phyloP scores from a whole-genome alignment of 352 stramenopile genomes.

The Blastocystis sp. region DNA sequence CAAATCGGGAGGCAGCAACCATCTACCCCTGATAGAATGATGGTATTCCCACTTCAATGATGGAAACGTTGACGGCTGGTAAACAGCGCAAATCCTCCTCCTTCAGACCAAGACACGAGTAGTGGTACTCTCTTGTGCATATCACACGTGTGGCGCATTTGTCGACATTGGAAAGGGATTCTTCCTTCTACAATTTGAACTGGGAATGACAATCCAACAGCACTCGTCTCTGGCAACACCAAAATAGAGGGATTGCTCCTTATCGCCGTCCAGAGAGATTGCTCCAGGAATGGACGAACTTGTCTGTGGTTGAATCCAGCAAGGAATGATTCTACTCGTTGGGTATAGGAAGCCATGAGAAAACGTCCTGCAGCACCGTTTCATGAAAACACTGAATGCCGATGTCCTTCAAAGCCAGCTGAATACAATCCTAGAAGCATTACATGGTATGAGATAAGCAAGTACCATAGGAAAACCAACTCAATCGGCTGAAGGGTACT shows the following conservation, averaged over 20 bases:
- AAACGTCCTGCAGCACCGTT: constrained; percentile 8
- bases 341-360: constrained; percentile 4
- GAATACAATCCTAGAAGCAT: constrained; percentile 15
- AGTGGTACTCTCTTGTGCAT: constrained; percentile 29
- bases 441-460: neutral
- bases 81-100: neutral
- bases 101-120: constrained; percentile 31
- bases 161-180: neutral
- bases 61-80: neutral
- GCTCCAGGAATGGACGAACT: neutral
- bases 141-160: neutral
- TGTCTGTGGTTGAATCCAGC: neutral
- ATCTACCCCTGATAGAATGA: neutral
- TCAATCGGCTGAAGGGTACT: neutral
- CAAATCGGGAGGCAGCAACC: neutral
- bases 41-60: neutral
- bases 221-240: neutral
- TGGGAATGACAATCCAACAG: neutral
- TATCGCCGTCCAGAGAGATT: neutral
- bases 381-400: constrained; percentile 34
- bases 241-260: neutral
- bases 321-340: neutral
- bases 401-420: neutral
- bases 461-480: neutral
- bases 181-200: neutral